phyloP scores from a whole-genome alignment of 176 grass and related monocot genomes.

The Raddia guianensis region DNA sequence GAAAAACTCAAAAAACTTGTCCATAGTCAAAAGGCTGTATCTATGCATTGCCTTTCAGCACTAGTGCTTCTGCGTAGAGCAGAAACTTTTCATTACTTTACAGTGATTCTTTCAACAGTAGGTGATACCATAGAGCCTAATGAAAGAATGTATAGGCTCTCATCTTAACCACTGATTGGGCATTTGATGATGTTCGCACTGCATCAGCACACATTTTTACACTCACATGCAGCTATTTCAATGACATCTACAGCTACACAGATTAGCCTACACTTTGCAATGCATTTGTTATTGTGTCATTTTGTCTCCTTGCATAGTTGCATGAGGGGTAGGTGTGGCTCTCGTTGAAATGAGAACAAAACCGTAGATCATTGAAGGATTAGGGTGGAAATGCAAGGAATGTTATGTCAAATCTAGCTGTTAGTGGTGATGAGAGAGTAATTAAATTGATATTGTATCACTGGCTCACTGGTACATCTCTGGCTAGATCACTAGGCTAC shows the following conservation, averaged over 20 bases:
- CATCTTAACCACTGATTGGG: slow-evolving; percentile 19
- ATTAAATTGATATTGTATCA: background rate
- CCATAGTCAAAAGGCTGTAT: background rate
- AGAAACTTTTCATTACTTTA: slow-evolving; percentile 5
- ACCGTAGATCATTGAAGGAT: slow-evolving; percentile 10
- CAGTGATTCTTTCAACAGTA: background rate
- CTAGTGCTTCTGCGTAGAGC: background rate
- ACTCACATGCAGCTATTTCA: slow-evolving; percentile 3
- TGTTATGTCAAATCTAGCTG: slow-evolving; percentile 25
- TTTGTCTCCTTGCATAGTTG: background rate
- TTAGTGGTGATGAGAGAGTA: background rate
- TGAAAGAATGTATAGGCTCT: slow-evolving; percentile 5
- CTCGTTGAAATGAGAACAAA: background rate
- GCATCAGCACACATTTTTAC: background rate
- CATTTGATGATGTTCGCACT: background rate
- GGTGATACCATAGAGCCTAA: background rate
- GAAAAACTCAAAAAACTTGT: background rate
- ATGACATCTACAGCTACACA: background rate
- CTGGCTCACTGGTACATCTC: background rate
- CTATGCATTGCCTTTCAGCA: background rate
- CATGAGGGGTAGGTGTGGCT: background rate
- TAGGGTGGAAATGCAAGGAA: slow-evolving; percentile 9
- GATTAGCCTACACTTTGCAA: background rate
- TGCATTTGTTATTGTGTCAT: background rate
- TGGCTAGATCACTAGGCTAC: slow-evolving; percentile 17